A percentile compares a stretch with the other conserved stretches of the same genome.
phyloP scores from a whole-genome alignment of 805 yeast species.

The Pichia ethanolica region DNA sequence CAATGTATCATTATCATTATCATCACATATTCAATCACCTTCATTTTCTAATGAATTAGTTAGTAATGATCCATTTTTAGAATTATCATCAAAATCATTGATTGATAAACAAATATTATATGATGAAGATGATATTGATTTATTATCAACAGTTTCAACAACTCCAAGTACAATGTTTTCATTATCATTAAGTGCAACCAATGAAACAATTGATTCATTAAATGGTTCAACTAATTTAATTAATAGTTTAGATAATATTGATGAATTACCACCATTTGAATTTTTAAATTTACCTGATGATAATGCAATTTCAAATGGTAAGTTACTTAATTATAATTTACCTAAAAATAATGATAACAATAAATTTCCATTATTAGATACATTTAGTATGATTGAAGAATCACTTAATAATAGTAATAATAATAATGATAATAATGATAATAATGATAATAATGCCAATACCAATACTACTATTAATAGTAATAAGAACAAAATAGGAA shows the following conservation, averaged over 20 bases:
- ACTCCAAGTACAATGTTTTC: conserved; percentile 21
- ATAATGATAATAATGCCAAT: not conserved
- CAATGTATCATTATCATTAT: no score
- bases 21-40: conserved; percentile 1
- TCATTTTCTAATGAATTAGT: not conserved
- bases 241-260: not conserved
- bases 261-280: conserved; percentile 4
- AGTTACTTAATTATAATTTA: not conserved
- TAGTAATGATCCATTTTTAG: conserved; percentile 15
- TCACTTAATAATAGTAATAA: no score
- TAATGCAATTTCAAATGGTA: not conserved
- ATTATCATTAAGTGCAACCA: conserved; percentile 18
- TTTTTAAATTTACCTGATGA: conserved; percentile 6
- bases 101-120: not conserved
- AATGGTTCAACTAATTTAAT: not conserved
- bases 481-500: not conserved
- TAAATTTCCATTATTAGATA: not conserved
- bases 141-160: conserved; percentile 20
- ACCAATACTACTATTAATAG: not conserved
- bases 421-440: not conserved
- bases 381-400: not conserved
- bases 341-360: not conserved
- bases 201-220: conserved; percentile 23
- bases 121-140: conserved; percentile 20
- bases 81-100: conserved; percentile 7